Base-by-base conservation (phyloP, 495 filamentous ascomycete genomes). In the Hyaloscypha bicolor region DNA sequence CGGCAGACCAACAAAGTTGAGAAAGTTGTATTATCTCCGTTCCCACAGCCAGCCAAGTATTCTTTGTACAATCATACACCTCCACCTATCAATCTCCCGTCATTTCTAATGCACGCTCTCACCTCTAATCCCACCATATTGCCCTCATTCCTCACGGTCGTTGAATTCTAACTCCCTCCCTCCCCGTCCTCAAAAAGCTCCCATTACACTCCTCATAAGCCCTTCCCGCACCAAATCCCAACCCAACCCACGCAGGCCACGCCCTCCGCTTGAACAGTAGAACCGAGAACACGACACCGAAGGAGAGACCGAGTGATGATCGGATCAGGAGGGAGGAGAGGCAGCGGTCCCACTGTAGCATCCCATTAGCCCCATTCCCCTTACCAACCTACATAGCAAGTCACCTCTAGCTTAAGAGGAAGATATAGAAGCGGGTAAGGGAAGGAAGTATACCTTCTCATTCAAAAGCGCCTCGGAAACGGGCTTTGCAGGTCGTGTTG, bases 251-350 rank as follows among this genome's bases (percentile, higher is more conserved):
- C 31, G 91, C 96, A 59, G 95, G 95, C 91, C 95, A 99, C 71
- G 94, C 92, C 78, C 95, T 88, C 76, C 95, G 88, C 85, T 96
- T 97, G 87, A 99, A 99, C 31, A 99, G 80, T 57, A 99, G 89
- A 35, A 99, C 94, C 56, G 94, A 97, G 84, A 99, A 98, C 78
- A 98, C 90, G 77, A 98, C 90, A 79, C 95, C 95, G 81, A 98
- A 97, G 64, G 90, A 91, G 71, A 97, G 88, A 72, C 95, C 95
- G 76, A 99, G 87, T 58, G 91, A 88, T 64, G 93, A 97, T 77
- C 95, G 93, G 82, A 98, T 94, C 74, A 98, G 86, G 80, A 97
- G 86, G 74, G 94, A 96, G 71, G 95, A 97, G 78, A 98, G 89
- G 78, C 94, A 96, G 79, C 90, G 93, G 79, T 99, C 95, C 95